Base-by-base conservation (phyloP, 31 red algal species). In the Endocladia muricata region DNA sequence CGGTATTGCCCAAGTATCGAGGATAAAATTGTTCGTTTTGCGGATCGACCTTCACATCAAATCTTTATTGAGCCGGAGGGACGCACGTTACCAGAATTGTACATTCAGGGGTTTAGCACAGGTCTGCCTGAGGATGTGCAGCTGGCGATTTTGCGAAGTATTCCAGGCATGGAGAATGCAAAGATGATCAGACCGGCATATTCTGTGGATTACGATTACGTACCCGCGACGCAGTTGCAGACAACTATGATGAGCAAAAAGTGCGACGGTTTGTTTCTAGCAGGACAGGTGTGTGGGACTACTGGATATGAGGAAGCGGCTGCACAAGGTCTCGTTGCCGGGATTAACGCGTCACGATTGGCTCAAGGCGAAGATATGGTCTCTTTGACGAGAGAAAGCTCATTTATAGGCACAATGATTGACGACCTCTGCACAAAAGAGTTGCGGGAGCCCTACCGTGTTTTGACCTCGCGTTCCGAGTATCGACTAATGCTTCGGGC, bases 61-160 rank as follows among this genome's bases (percentile, higher is more conserved):
- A 93, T 99, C 30, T 99, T 99, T 61, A 90, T 99, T 67, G 97
- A 99, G 76, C 97, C 97, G 13, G 97, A 99, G 73, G 97, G 97
- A 38, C 74, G 88, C 61, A 80, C 73, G 15, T 80, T 88, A 49
- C 88, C 76, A 37, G 97, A 99, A 70, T 69, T 95, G 26, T 98
- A 98, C 81, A 81, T 95, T 7, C 87, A 98, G 44, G 96, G 96
- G 0, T 90, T 95, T 61, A 86, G 78, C 37, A 98, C 96, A 4
- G 88, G 88, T 28, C 79, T 98, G 62, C 96, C 96, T 15, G 87
- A 93, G 51, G 79, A 94, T 69, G 42, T 98, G 6, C 96, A 98
- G 70, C 72, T 98, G 29, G 84, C 65, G 1, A 74, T 98, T 63
- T 70, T 98, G 9, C 96, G 85, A 35, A 86, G 84, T 23, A 88